Conservation (phyloP, 2,329 filamentous ascomycete species). For the Monilinia fructicola region DNA sequence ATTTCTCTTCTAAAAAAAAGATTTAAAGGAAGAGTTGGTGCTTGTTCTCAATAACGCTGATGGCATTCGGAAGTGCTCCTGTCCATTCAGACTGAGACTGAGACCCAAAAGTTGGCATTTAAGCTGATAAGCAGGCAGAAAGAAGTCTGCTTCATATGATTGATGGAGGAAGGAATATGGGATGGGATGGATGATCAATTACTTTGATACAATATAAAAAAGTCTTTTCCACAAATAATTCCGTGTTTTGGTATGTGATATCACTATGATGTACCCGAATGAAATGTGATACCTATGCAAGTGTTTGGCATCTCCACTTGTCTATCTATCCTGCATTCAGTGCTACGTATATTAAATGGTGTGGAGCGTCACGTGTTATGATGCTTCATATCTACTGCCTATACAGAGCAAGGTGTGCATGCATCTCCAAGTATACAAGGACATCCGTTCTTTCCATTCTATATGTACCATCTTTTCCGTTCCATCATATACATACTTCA, state of each 20-base stretch:
- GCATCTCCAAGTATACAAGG: too few relatives aligned
- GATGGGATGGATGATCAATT: slow-evolving; percentile 7
- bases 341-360: too few relatives aligned
- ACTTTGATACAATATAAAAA: slow-evolving; percentile 21
- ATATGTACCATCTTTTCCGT: too few relatives aligned
- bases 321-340: not conserved
- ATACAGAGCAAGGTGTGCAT: too few relatives aligned
- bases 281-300: too few relatives aligned
- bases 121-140: slow-evolving; percentile 16
- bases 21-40: slow-evolving; percentile 30
- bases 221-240: slow-evolving; percentile 17
- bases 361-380: too few relatives aligned
- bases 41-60: slow-evolving; percentile 37
- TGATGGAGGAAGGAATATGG: slow-evolving; percentile 22
- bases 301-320: not conserved
- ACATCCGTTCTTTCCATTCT: too few relatives aligned
- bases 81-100: slow-evolving; percentile 39
- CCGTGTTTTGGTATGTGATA: not conserved
- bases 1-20: slow-evolving; percentile 28
- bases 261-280: not conserved
- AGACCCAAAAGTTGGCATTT: slow-evolving; percentile 21
- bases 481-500: too few relatives aligned
- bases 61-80: slow-evolving; percentile 44
- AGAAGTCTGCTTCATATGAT: slow-evolving; percentile 23
- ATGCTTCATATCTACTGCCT: too few relatives aligned